Evolutionary conservation across 345 rosid genomes (phyloP).

Genomic region (Citrus trifoliata): DNA sequence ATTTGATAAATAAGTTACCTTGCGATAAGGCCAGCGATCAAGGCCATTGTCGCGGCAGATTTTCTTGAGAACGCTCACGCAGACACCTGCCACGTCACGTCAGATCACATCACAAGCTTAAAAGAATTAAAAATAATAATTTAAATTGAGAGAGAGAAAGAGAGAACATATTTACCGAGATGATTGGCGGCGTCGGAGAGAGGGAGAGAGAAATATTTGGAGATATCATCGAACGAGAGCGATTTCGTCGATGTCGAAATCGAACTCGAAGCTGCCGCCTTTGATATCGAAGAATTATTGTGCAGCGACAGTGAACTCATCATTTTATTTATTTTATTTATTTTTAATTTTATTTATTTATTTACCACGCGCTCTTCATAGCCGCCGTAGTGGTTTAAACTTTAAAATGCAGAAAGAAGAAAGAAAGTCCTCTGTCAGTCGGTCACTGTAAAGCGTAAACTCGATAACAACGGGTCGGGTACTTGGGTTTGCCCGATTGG

Average conservation of each 20-base stretch:
- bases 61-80: conserved; percentile 37
- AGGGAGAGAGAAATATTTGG: conserved; percentile 37
- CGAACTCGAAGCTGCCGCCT: not conserved
- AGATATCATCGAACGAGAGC: conserved; percentile 25
- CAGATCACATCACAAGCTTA: not conserved
- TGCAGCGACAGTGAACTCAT: not conserved
- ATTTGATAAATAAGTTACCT: conserved; percentile 13
- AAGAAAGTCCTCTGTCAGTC: no score
- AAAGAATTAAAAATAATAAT: not conserved
- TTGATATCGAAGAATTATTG: not conserved
- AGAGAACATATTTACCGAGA: conserved; percentile 21
- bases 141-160: not conserved
- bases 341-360: no score
- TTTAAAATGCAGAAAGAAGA: no score
- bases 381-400: no score
- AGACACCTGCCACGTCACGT: conserved; percentile 29
- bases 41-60: conserved; percentile 49
- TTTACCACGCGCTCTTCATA: no score
- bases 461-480: not conserved
- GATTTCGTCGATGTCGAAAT: conserved; percentile 1
- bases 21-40: conserved; percentile 46
- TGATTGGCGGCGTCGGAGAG: conserved; percentile 36
- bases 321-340: not conserved
- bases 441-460: no score
- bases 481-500: not conserved